Percentiles rank a stretch among this genome's conserved stretches.
Conservation (phyloP, 2,329 filamentous ascomycete species). For the Claviceps cyperi region DNA sequence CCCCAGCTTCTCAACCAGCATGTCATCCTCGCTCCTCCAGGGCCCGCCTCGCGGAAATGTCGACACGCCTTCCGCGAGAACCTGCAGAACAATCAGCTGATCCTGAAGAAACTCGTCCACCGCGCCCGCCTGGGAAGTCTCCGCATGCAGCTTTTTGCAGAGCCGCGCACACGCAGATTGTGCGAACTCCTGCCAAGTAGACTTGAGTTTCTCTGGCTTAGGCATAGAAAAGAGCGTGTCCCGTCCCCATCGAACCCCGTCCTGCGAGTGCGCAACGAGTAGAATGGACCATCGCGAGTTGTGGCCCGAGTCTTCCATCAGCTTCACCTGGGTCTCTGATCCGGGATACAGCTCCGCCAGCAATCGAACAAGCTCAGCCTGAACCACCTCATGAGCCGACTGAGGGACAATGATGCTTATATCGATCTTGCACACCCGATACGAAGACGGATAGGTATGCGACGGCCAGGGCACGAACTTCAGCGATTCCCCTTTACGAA, state of each 20-base stretch:
- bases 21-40: conserved; percentile 9
- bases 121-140: conserved; percentile 28
- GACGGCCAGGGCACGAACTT: conserved; percentile 16
- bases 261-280: conserved; percentile 36
- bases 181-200: conserved; percentile 15
- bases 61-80: conserved; percentile 37
- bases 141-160: conserved; percentile 28
- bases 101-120: conserved; percentile 47
- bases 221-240: conserved; percentile 28
- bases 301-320: conserved; percentile 36
- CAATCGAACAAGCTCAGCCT: conserved; percentile 23
- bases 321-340: conserved; percentile 28
- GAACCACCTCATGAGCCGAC: conserved; percentile 27
- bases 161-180: conserved; percentile 30
- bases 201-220: conserved; percentile 27
- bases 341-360: conserved; percentile 28
- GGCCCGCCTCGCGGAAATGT: conserved; percentile 24
- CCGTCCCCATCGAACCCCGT: conserved; percentile 31
- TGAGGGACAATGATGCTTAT: conserved; percentile 35
- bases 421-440: conserved; percentile 31
- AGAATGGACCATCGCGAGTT: conserved; percentile 40
- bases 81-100: conserved; percentile 46
- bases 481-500: conserved; percentile 22
- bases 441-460: conserved; percentile 12
- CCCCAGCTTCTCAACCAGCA: conserved; percentile 11